Base-by-base conservation (phyloP, 2,329 filamentous ascomycete genomes). In the Alternaria gansuensis region DNA sequence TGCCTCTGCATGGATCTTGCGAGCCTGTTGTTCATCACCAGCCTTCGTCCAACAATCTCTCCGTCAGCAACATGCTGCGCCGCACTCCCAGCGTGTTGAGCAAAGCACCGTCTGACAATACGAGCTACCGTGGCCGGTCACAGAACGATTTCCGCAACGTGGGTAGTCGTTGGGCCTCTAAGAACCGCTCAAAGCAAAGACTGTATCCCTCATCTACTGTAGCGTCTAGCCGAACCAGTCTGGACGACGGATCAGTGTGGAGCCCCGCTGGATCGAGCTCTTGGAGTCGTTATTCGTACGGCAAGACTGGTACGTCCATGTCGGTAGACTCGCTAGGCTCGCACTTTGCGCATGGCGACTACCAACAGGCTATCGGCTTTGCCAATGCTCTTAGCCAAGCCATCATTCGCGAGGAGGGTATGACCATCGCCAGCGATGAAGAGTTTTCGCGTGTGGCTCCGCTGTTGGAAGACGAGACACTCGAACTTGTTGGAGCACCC, bases 341-440 rank as follows among this genome's bases (percentile, higher is more conserved):
- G 2, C 85, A 88, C 33, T 89, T 89, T 76, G 88, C 87, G 5
- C 86, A 88, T 45, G 88, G 87, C 40, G 93, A 96, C 70, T 97
- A 94, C 76, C 93, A 97, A 78, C 93, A 97, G 78, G 96, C 93
- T 0, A 97, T 99, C 73, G 95, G 95, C 0, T 99, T 99, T 73
- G 95, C 95, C 54, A 98, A 97, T 75, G 95, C 95, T 4, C 84
- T 99, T 10, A 97, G 93, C 69, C 94, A 98, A 75, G 94, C 94
- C 34, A 99, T 98, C 65, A 97, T 97, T 66, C 90, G 95, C 4
- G 94, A 97, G 70, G 92, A 96, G 70, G 84, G 85, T 44, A 84
- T 85, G 66, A 78, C 86, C 14, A 84, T 84, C 10, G 66, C 80
- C 65, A 80, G 80, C 62, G 79, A 83, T 59, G 76, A 89, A 67